A percentile compares a stretch with the other conserved stretches of the same genome.
These are phyloP conservation scores for Sonneratia alba DNA, from an alignment of 345 rosid genomes.

Conservation along the genomic window DNA sequence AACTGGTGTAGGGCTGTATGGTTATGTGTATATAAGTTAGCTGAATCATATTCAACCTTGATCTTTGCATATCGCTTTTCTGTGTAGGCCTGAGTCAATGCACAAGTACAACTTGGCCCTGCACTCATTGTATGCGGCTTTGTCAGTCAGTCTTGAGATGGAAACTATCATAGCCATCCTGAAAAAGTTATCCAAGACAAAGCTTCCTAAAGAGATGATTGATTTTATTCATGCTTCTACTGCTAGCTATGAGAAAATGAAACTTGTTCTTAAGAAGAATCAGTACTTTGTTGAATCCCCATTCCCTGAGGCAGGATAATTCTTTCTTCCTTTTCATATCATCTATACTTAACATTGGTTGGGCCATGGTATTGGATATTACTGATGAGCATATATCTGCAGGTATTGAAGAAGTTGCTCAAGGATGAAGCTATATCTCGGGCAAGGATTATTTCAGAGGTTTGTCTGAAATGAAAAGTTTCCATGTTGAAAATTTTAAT, in stretches of 20 bases:
- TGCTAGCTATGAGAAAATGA: conserved; percentile 92
- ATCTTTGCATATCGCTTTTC: neutral
- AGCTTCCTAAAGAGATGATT: conserved; percentile 83
- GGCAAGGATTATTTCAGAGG: conserved; percentile 73
- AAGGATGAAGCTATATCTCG: conserved; percentile 53
- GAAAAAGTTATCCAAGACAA: conserved; percentile 86
- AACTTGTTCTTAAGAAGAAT: conserved; percentile 91
- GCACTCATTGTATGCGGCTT: conserved; percentile 91
- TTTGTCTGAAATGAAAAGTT: conserved; percentile 18
- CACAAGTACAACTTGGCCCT: conserved; percentile 94
- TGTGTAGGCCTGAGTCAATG: conserved; percentile 87
- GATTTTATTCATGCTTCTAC: conserved; percentile 81
- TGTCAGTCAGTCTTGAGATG: conserved; percentile 91
- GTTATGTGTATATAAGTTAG: neutral
- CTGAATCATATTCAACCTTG: neutral
- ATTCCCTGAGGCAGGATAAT: conserved; percentile 62
- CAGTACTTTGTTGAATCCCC: conserved; percentile 83
- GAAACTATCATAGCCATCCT: conserved; percentile 76
- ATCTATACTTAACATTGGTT: neutral
- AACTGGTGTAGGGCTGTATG: neutral
- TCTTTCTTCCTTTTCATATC: conserved; percentile 10
- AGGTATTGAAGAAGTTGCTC: conserved; percentile 82
- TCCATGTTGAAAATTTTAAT: neutral
- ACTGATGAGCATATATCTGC: conserved; percentile 8
- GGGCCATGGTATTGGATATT: neutral